Evolutionary conservation across 306 rosid species (phyloP).

Genomic region (Quillaja saponaria): DNA sequence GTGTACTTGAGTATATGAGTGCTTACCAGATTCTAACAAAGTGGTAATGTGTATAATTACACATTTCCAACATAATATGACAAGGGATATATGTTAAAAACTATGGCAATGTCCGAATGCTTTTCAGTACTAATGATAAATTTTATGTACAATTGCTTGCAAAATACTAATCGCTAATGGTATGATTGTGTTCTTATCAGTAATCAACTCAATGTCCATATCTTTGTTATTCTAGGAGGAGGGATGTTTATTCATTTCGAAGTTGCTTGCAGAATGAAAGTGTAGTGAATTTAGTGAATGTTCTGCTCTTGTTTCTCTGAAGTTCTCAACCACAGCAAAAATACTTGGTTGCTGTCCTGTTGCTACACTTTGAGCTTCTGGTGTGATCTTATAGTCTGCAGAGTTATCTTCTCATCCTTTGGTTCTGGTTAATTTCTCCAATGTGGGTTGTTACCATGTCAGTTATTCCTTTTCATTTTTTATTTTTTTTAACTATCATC

Average conservation of each 20-base stretch:
- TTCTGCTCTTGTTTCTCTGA: slow-evolving; percentile 53
- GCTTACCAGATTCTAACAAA: no score
- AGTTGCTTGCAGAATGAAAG: slow-evolving; percentile 54
- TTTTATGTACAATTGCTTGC: neutral
- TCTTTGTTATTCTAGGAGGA: slow-evolving; percentile 50
- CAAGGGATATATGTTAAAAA: no score
- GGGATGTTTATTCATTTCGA: slow-evolving; percentile 53
- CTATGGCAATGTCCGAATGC: neutral
- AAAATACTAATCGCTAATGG: slow-evolving; percentile 1
- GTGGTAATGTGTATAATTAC: no score
- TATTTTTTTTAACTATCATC: no score
- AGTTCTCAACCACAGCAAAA: slow-evolving; percentile 53
- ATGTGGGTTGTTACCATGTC: slow-evolving; percentile 2
- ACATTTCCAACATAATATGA: no score
- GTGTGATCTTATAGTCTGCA: slow-evolving; percentile 41
- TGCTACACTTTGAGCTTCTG: slow-evolving; percentile 62
- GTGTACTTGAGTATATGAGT: no score
- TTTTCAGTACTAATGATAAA: neutral
- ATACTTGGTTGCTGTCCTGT: slow-evolving; percentile 58
- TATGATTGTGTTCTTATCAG: no score
- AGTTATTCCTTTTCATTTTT: slow-evolving; percentile 7
- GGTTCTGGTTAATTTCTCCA: slow-evolving; percentile 5
- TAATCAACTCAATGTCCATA: neutral
- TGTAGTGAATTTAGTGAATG: slow-evolving; percentile 39
- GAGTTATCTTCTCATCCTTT: no score